Percentiles rank a stretch among this genome's conserved stretches.
phyloP scores from a whole-genome alignment of 2,329 filamentous ascomycete species.

The Exserohilum rostratum region DNA sequence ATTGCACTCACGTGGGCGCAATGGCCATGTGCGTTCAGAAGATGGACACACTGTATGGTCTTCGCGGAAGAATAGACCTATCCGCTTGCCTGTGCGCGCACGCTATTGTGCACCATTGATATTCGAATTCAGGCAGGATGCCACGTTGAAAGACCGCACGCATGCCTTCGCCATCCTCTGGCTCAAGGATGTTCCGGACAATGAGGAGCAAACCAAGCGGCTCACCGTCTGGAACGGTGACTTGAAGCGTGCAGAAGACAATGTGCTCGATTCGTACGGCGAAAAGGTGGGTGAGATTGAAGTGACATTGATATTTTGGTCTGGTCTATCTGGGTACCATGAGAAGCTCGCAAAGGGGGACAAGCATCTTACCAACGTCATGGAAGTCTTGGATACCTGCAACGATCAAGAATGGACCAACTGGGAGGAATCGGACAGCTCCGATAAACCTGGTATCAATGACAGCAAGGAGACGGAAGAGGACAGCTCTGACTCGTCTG shows the following conservation, averaged over 20 bases:
- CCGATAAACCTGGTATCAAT: conserved; percentile 25
- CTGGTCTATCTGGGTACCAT: conserved; percentile 66
- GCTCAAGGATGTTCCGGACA: conserved; percentile 72
- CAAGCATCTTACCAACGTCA: conserved; percentile 61
- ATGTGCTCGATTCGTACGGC: conserved; percentile 58
- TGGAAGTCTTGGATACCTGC: conserved; percentile 68
- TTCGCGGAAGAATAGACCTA: conserved; percentile 53
- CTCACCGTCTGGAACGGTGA: conserved; percentile 72
- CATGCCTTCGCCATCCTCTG: conserved; percentile 69
- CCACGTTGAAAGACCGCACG: conserved; percentile 60
- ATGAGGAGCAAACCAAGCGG: conserved; percentile 64
- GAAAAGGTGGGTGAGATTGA: conserved; percentile 65
- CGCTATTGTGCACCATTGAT: conserved; percentile 65
- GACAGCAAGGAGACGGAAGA: conserved; percentile 39
- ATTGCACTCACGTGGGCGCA: conserved; percentile 55
- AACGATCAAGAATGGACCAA: conserved; percentile 60
- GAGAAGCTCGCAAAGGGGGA: conserved; percentile 62
- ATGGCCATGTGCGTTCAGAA: conserved; percentile 36
- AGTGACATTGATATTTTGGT: conserved; percentile 65
- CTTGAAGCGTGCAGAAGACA: conserved; percentile 59
- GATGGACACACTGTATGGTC: conserved; percentile 58
- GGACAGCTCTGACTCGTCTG: conserved; percentile 36
- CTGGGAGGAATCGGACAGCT: conserved; percentile 35
- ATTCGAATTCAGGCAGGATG: conserved; percentile 65
- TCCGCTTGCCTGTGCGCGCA: conserved; percentile 64